These are phyloP conservation scores for Alternaria consortialis DNA, from an alignment of 2,329 filamentous ascomycete species.

Conservation along the genomic window DNA sequence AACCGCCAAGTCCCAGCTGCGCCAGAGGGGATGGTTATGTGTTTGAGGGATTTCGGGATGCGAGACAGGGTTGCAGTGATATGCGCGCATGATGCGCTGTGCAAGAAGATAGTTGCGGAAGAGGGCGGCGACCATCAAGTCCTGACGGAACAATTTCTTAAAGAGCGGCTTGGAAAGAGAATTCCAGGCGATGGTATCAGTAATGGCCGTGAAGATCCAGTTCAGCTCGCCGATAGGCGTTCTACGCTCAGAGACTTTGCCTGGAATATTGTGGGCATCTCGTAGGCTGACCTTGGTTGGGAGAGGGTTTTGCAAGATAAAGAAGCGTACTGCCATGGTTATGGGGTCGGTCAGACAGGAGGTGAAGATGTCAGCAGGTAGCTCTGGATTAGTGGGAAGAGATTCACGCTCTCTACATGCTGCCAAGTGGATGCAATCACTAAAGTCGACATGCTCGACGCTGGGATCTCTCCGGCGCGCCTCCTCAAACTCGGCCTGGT, in stretches of 20 bases:
- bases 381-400: slow-evolving; percentile 89
- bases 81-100: slow-evolving; percentile 94
- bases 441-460: slow-evolving; percentile 69
- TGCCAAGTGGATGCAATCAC: slow-evolving; percentile 89
- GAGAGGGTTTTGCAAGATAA: slow-evolving; percentile 89
- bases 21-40: slow-evolving; percentile 93
- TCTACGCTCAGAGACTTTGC: slow-evolving; percentile 87
- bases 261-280: slow-evolving; percentile 87
- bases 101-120: slow-evolving; percentile 96
- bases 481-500: slow-evolving; percentile 87
- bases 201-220: slow-evolving; percentile 99
- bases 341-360: slow-evolving; percentile 96
- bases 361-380: slow-evolving; percentile 95
- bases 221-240: slow-evolving; percentile 96
- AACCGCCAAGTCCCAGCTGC: slow-evolving; percentile 96
- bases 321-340: slow-evolving; percentile 95
- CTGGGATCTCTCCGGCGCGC: slow-evolving; percentile 78
- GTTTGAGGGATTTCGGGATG: slow-evolving; percentile 93
- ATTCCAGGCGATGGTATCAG: slow-evolving; percentile 98
- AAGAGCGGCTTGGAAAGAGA: slow-evolving; percentile 89
- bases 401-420: slow-evolving; percentile 92
- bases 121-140: slow-evolving; percentile 97
- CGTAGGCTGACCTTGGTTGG: slow-evolving; percentile 75
- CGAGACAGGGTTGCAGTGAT: slow-evolving; percentile 94
- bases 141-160: slow-evolving; percentile 95